These are phyloP conservation scores for Saccharomyces hybrid DNA, from an alignment of 1,139 yeast genomes.

Conservation along the genomic window DNA sequence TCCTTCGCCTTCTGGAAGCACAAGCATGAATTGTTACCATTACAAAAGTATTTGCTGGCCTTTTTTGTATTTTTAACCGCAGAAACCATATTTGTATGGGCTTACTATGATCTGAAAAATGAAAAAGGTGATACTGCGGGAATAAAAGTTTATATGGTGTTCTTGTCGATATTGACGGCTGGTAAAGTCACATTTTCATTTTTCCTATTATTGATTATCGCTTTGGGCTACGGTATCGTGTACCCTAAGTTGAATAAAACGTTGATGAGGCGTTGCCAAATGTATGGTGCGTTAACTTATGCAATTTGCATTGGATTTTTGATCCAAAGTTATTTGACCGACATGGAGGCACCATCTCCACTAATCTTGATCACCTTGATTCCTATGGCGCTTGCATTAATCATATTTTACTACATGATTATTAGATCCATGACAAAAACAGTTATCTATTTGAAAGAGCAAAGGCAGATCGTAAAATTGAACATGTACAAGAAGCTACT, in stretches of 20 bases:
- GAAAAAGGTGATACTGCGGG: constrained; percentile 52
- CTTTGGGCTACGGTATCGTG: constrained; percentile 93
- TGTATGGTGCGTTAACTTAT: constrained; percentile 69
- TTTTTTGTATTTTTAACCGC: constrained; percentile 75
- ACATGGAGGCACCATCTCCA: constrained; percentile 37
- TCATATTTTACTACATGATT: constrained; percentile 67
- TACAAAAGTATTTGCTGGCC: constrained; percentile 83
- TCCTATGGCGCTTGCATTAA: constrained; percentile 66
- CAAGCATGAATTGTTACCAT: constrained; percentile 78
- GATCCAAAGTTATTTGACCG: constrained; percentile 54
- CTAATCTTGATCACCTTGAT: constrained; percentile 42
- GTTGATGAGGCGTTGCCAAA: constrained; percentile 71
- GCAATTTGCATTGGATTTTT: constrained; percentile 59
- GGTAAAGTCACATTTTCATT: constrained; percentile 81
- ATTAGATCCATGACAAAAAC: constrained; percentile 69
- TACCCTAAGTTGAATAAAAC: constrained; percentile 70
- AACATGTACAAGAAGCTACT: constrained; percentile 76
- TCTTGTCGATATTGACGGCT: constrained; percentile 72
- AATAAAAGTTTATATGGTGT: constrained; percentile 63
- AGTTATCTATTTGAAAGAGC: constrained; percentile 63
- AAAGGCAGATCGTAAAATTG: constrained; percentile 86
- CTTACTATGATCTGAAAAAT: constrained; percentile 79
- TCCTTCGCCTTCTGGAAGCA: constrained; percentile 81
- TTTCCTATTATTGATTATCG: constrained; percentile 74
- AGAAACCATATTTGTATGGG: constrained; percentile 86